These are phyloP conservation scores for Solanum boliviense DNA, from an alignment of 257 asterid genomes.

Conservation along the genomic window DNA sequence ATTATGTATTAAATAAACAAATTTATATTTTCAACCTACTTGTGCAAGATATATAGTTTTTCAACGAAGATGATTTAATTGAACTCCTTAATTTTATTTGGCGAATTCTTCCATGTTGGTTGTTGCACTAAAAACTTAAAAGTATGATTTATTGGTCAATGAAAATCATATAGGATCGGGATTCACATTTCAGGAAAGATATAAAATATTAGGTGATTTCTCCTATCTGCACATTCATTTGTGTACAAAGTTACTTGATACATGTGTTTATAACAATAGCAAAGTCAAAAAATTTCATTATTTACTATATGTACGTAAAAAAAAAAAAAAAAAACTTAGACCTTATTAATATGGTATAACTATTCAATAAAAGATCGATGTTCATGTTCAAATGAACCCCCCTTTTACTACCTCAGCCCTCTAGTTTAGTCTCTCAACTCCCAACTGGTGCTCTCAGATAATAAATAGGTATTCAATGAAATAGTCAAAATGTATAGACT, in stretches of 20 bases:
- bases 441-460: not conserved
- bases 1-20: not conserved
- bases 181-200: not conserved
- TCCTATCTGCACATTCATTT: fast-evolving
- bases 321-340: not conserved
- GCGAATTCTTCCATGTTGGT: not conserved
- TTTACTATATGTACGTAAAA: not conserved
- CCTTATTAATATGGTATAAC: not conserved
- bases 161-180: not conserved
- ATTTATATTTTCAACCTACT: not conserved
- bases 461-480: not conserved
- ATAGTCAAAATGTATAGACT: not conserved
- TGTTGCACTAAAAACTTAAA: not conserved
- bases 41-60: not conserved
- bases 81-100: not conserved
- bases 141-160: not conserved
- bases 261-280: not conserved
- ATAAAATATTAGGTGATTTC: not conserved
- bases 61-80: not conserved
- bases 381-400: not conserved
- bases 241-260: not conserved
- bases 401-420: not conserved
- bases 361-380: not conserved
- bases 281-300: not conserved
- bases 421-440: not conserved